A percentile compares a stretch with the other conserved stretches of the same genome.
These are phyloP conservation scores for Quercus bicolor DNA, from an alignment of 306 rosid species.

Conservation along the genomic window DNA sequence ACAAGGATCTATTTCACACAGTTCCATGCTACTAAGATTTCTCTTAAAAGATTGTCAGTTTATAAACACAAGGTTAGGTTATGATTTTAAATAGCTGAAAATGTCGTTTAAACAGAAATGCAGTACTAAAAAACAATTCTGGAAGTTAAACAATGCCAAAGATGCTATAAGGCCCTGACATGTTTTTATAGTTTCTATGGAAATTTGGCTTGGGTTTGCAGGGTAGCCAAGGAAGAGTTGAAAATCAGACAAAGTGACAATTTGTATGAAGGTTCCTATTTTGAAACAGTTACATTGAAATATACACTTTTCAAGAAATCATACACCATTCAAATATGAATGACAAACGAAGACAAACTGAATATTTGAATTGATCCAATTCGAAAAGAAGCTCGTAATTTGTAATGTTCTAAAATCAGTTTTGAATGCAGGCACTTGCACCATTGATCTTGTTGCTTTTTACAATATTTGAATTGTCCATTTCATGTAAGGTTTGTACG, in stretches of 20 bases:
- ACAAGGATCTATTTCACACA: conserved; percentile 23
- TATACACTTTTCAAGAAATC: conserved; percentile 13
- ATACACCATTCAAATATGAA: conserved; percentile 12
- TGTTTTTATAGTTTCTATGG: not conserved
- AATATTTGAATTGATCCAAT: conserved; percentile 10
- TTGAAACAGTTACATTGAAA: conserved; percentile 3
- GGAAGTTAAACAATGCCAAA: not conserved
- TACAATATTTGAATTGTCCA: no score
- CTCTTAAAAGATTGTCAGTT: conserved; percentile 21
- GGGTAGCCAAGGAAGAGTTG: not conserved
- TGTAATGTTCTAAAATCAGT: conserved; percentile 9
- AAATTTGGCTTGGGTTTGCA: not conserved
- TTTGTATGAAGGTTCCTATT: not conserved
- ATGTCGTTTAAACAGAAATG: conserved; percentile 6
- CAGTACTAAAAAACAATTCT: not conserved
- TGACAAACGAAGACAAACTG: conserved; percentile 45
- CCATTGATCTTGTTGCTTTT: no score
- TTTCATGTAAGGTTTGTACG: no score
- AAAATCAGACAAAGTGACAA: not conserved
- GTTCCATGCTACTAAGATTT: conserved; percentile 41
- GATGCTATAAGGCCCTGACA: conserved; percentile 6
- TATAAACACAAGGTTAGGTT: conserved; percentile 32
- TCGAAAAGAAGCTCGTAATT: conserved; percentile 31
- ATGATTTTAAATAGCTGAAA: conserved; percentile 21
- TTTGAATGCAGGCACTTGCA: not conserved